Percentiles rank a stretch among this genome's conserved stretches.
These are phyloP conservation scores for Elsinoe australis DNA, from an alignment of 2,329 filamentous ascomycete species.

Conservation along the genomic window DNA sequence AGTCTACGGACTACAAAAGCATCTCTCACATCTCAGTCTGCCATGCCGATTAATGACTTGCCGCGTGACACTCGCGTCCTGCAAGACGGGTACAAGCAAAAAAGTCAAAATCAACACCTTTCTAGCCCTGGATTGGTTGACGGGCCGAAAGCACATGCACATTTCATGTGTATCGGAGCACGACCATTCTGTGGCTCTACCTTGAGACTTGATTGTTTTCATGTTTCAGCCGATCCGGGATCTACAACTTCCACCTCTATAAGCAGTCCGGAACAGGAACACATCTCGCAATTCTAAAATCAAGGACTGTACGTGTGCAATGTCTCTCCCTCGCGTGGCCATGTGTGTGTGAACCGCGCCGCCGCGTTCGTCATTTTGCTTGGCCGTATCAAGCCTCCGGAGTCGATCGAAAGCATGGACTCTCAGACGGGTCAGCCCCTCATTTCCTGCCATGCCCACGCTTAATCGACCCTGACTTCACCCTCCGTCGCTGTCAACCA, in stretches of 20 bases:
- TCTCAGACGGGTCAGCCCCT: background rate
- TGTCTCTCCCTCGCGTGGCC: background rate
- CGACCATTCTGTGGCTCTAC: background rate
- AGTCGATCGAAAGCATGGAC: background rate
- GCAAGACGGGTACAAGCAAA: background rate
- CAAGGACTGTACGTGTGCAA: background rate
- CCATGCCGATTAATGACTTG: background rate
- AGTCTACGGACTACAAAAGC: background rate
- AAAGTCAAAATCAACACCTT: slow-evolving; percentile 1
- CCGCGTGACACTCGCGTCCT: slow-evolving; percentile 2
- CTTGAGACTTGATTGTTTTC: background rate
- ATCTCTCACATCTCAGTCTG: background rate
- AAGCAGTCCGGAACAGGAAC: slow-evolving; percentile 9
- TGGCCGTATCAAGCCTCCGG: slow-evolving; percentile 7
- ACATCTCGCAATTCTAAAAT: background rate
- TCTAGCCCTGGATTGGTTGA: slow-evolving; percentile 6
- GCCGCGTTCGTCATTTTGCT: slow-evolving; percentile 12
- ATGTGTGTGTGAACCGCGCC: background rate
- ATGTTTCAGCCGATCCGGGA: slow-evolving; percentile 10
- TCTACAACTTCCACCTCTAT: background rate
- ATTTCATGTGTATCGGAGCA: background rate
- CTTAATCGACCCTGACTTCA: too few relatives aligned
- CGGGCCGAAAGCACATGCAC: too few relatives aligned
- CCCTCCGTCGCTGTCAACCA: background rate
- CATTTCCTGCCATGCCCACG: slow-evolving; percentile 14